These are phyloP conservation scores for Tetracladium setigerum DNA, from an alignment of 495 filamentous ascomycete genomes.

Conservation along the genomic window DNA sequence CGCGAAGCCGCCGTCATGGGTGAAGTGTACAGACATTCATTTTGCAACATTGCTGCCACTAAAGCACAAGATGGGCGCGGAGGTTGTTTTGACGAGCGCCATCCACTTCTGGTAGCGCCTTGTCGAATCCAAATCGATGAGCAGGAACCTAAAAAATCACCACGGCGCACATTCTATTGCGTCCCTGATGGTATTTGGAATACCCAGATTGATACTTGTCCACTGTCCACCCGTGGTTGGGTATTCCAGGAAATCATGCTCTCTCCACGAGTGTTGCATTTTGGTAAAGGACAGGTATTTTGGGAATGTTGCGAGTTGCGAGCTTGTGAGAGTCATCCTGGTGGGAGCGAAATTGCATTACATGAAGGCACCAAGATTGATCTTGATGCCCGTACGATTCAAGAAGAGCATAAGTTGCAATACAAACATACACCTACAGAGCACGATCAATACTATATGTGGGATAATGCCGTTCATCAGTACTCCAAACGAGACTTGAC, in stretches of 20 bases:
- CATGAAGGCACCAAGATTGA: background rate
- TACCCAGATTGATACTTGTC: background rate
- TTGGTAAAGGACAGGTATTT: background rate
- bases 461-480: background rate
- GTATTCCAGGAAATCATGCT: slow-evolving; percentile 2
- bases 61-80: no score
- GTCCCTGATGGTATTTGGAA: background rate
- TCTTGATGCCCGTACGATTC: background rate
- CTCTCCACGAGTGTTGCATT: slow-evolving; percentile 1
- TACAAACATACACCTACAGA: slow-evolving; percentile 1
- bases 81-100: no score
- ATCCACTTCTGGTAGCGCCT: background rate
- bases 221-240: slow-evolving; percentile 1
- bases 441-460: slow-evolving; percentile 1
- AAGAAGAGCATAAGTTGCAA: background rate
- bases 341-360: background rate
- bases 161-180: slow-evolving; percentile 2
- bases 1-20: no score
- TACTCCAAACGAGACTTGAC: slow-evolving; percentile 1
- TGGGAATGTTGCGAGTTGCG: slow-evolving; percentile 2
- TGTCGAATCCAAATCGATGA: background rate
- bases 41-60: no score
- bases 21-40: no score
- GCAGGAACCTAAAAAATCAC: no score
- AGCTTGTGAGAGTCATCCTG: slow-evolving; percentile 3